Evolutionary conservation across 371 early-diverging fungal species (phyloP).

Genomic region (Apophysomyces elegans): DNA sequence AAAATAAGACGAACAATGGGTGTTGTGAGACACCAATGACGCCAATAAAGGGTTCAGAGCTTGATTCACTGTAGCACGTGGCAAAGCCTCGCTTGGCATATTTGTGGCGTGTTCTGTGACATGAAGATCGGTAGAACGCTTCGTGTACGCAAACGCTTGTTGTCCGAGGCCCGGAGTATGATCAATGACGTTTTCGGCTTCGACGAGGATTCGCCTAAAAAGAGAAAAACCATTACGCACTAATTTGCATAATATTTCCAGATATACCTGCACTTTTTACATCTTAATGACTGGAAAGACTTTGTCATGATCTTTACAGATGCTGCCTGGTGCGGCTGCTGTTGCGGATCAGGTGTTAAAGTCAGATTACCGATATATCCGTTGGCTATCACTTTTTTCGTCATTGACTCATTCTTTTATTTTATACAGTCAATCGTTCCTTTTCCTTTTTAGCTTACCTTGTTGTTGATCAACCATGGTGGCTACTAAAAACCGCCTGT

Average conservation of each 20-base stretch:
- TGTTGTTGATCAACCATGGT: slow-evolving; percentile 59
- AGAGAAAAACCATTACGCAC: background rate
- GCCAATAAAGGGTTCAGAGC: slow-evolving; percentile 52
- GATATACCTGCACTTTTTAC: slow-evolving; percentile 52
- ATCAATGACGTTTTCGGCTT: slow-evolving; percentile 66
- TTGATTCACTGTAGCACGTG: slow-evolving; percentile 26
- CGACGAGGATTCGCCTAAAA: slow-evolving; percentile 59
- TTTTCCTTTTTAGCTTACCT: slow-evolving; percentile 32
- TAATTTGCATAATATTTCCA: background rate
- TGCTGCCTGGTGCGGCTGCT: slow-evolving; percentile 11
- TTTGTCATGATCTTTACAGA: slow-evolving; percentile 21
- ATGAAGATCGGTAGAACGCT: slow-evolving; percentile 60
- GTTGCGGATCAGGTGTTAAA: slow-evolving; percentile 54
- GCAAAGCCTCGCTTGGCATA: slow-evolving; percentile 12
- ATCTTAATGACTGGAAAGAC: slow-evolving; percentile 38
- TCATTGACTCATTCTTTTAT: background rate
- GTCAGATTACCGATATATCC: slow-evolving; percentile 57
- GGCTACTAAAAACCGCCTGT: slow-evolving; percentile 72
- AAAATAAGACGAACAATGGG: slow-evolving; percentile 77
- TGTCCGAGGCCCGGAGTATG: slow-evolving; percentile 80
- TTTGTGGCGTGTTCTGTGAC: slow-evolving; percentile 22
- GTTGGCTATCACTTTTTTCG: slow-evolving; percentile 21
- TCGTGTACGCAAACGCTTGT: slow-evolving; percentile 70
- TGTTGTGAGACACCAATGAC: slow-evolving; percentile 35
- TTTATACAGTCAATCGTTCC: background rate